These are phyloP conservation scores for Cajanus cajan DNA, from an alignment of 306 rosid species.

Conservation along the genomic window DNA sequence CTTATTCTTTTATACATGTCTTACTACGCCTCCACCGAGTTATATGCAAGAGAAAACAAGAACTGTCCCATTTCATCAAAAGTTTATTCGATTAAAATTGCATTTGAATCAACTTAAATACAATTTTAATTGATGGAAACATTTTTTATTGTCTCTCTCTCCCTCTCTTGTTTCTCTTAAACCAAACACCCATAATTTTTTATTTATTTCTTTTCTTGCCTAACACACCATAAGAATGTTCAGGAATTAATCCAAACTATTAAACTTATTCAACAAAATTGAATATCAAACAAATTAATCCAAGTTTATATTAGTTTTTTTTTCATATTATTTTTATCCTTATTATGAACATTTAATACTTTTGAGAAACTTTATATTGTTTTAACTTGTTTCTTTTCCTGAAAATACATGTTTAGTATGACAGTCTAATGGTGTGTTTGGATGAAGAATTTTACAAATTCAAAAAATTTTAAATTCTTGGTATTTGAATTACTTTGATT, in stretches of 20 bases:
- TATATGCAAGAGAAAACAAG: neutral
- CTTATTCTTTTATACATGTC: neutral
- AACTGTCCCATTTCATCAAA: too few species aligned
- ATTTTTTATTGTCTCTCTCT: too few species aligned
- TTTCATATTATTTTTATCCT: neutral
- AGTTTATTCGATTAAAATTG: too few species aligned
- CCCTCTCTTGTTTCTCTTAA: too few species aligned
- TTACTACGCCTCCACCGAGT: neutral
- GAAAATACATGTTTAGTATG: neutral
- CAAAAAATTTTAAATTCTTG: too few species aligned
- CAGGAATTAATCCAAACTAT: neutral
- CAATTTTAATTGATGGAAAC: too few species aligned
- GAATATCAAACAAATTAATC: neutral
- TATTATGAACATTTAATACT: neutral
- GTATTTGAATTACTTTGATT: too few species aligned
- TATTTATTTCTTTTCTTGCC: too few species aligned
- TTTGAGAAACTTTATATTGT: neutral
- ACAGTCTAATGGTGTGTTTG: too few species aligned
- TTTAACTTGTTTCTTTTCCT: neutral
- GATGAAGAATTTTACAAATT: too few species aligned
- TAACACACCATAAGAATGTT: neutral
- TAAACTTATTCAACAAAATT: neutral
- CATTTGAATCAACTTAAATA: too few species aligned
- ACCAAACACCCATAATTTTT: too few species aligned
- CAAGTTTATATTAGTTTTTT: neutral